Evolutionary conservation across 352 stramenopile genomes (phyloP), one percentile per base, ranked within the genome.

Genomic region (Globisporangium viniferum): DNA sequence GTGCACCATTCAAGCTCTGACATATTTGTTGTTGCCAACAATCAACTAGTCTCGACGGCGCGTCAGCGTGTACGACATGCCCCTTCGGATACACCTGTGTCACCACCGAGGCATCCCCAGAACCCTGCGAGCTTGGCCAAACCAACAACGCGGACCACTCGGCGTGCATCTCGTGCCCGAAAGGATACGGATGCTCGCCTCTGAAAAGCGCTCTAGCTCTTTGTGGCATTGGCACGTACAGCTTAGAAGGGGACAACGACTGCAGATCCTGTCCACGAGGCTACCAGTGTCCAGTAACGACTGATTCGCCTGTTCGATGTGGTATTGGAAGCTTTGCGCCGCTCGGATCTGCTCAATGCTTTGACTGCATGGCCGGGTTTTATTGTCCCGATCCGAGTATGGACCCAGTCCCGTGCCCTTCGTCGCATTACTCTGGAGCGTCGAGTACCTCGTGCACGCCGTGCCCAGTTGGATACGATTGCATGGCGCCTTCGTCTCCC

Each of bases 381-480:
- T 82, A 78, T 33, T 90, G 80, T 33, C 73, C 80, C 5, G 69
- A 86, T 15, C 79, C 80, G 65, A 74, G 59, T 35, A 68, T 77
- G 33, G 70, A 83, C 58, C 76, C 79, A 14, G 55, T 84, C 18
- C 24, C 70, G 31, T 88, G 77, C 44, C 70, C 76, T 27, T 1
- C 24, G 31, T 84, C 76, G 70, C 66, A 88, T 65, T 90, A 76
- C 44, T 86, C 81, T 14, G 61, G 24, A 14, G 64, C 48, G 9
- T 76, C 67, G 9, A 90, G 79, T 49, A 83, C 77, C 1, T 15
- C 55, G 14, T 89, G 81, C 58, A 80, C 64, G 0, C 72, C 76
- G 5, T 90, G 81, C 24, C 64, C 77, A 48, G 63, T 65, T n/a
- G 83, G 83, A 58, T 84, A 82, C 66, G 78, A 89, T 66, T 91